phyloP scores from a whole-genome alignment of 1,284 basidiomycete species.

The Agroathelia rolfsii region DNA sequence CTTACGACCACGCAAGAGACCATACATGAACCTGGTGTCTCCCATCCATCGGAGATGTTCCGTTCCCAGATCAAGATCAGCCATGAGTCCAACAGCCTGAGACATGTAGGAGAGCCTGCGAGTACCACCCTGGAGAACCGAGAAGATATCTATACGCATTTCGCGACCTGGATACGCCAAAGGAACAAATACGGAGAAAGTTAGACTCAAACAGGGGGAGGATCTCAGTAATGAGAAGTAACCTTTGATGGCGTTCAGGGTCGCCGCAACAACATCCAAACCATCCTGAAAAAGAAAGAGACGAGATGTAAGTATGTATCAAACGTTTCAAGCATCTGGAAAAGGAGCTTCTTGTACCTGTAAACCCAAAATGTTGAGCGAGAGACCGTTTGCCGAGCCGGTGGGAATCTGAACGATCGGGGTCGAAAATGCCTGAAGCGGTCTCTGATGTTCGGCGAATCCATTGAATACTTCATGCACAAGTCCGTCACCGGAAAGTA shows the following conservation, averaged over 20 bases:
- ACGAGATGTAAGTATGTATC: constrained; percentile 6
- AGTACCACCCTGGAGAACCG: constrained; percentile 60
- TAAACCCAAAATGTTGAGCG: constrained; percentile 65
- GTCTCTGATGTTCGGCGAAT: constrained; percentile 64
- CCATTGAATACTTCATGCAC: constrained; percentile 93
- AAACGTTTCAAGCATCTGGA: neutral
- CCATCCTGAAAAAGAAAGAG: constrained; percentile 40
- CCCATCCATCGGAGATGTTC: constrained; percentile 91
- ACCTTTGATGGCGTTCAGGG: constrained; percentile 87
- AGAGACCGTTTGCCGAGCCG: constrained; percentile 79
- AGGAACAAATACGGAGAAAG: constrained; percentile 4
- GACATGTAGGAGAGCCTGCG: constrained; percentile 84
- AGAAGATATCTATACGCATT: constrained; percentile 78
- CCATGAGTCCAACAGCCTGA: constrained; percentile 83
- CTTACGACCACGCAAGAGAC: constrained; percentile 67
- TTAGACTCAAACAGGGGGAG: neutral
- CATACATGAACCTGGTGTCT: constrained; percentile 81
- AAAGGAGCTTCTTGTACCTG: constrained; percentile 29
- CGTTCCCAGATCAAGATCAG: constrained; percentile 83
- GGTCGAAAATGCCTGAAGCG: constrained; percentile 59
- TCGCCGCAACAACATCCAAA: constrained; percentile 64
- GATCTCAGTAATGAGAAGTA: constrained; percentile 1
- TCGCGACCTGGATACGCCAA: constrained; percentile 48
- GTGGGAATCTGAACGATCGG: constrained; percentile 85
- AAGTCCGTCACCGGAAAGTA: constrained; percentile 85